A percentile compares a stretch with the other conserved stretches of the same genome.
Evolutionary conservation across 257 asterid species (phyloP).

Genomic region (Lycium ferocissimum): DNA sequence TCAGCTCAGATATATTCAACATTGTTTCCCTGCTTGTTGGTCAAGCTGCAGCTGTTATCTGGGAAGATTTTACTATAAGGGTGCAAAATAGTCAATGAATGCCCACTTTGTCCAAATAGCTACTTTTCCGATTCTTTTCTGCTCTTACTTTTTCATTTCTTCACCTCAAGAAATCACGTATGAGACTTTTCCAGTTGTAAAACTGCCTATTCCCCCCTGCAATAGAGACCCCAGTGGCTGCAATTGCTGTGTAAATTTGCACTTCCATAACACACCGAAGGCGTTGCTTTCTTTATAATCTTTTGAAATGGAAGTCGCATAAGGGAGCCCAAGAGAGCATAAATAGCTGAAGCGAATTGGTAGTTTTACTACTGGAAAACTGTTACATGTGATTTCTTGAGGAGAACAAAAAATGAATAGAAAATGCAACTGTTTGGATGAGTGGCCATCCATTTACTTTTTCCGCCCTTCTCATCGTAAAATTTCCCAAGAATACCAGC

Average conservation of each 20-base stretch:
- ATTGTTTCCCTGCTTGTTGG: constrained; percentile 64
- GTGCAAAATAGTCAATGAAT: constrained; percentile 85
- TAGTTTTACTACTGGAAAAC: too few species aligned
- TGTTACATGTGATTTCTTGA: neutral
- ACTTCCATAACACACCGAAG: too few species aligned
- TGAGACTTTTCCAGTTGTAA: too few species aligned
- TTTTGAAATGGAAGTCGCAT: too few species aligned
- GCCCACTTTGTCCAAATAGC: constrained; percentile 79
- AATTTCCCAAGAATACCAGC: constrained; percentile 71
- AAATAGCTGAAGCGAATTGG: too few species aligned
- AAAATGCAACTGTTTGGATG: constrained; percentile 65
- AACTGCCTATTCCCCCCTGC: too few species aligned
- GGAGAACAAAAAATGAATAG: constrained; percentile 46
- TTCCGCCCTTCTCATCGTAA: constrained; percentile 78
- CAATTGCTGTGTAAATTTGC: too few species aligned
- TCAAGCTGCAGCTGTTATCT: constrained; percentile 69
- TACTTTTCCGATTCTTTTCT: constrained; percentile 68
- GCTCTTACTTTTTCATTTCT: constrained; percentile 53
- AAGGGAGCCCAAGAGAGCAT: too few species aligned
- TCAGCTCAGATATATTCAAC: constrained; percentile 35
- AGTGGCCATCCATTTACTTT: constrained; percentile 80
- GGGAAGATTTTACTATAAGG: constrained; percentile 73
- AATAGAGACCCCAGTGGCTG: too few species aligned
- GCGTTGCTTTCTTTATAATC: too few species aligned
- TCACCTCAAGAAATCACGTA: constrained; percentile 34